Percentiles rank a stretch among this genome's conserved stretches.
phyloP scores from a whole-genome alignment of 768 basidiomycete species.

The Tephrocybe sp. region DNA sequence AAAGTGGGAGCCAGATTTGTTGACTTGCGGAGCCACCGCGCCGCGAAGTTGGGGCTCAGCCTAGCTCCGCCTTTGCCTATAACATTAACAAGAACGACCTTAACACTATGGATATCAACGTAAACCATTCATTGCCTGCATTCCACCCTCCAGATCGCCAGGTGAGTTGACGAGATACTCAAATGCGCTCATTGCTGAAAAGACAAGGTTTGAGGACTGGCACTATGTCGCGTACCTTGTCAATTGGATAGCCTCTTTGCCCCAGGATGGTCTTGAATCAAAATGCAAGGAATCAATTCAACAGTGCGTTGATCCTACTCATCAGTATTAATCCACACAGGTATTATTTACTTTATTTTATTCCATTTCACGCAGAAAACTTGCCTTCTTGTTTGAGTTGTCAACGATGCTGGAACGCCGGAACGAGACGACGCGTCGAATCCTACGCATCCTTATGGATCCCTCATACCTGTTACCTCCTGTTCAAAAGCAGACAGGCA shows the following conservation, averaged over 20 bases:
- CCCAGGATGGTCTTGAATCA: not conserved
- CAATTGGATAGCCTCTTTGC: constrained; percentile 10
- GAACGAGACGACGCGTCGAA: constrained; percentile 17
- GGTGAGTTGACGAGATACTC: not conserved
- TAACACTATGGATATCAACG: not conserved
- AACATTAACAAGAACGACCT: too few species aligned
- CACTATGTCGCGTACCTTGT: constrained; percentile 15
- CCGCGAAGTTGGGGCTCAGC: too few species aligned
- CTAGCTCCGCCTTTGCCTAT: too few species aligned
- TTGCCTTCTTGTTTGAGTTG: constrained; percentile 10
- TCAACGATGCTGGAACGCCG: constrained; percentile 8
- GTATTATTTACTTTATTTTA: not conserved
- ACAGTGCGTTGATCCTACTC: constrained; percentile 12
- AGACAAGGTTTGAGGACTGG: constrained; percentile 1
- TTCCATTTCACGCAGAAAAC: constrained; percentile 5
- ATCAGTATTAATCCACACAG: not conserved
- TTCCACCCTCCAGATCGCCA: constrained; percentile 11
- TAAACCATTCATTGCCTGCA: not conserved
- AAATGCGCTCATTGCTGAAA: not conserved
- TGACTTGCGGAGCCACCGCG: too few species aligned
- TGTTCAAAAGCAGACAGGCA: constrained; percentile 1
- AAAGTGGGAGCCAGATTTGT: too few species aligned
- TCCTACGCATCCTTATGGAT: constrained; percentile 17
- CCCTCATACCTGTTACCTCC: constrained; percentile 4
- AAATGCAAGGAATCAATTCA: constrained; percentile 2